These are phyloP conservation scores for Botrytis porri DNA, from an alignment of 2,329 filamentous ascomycete genomes.

Conservation along the genomic window DNA sequence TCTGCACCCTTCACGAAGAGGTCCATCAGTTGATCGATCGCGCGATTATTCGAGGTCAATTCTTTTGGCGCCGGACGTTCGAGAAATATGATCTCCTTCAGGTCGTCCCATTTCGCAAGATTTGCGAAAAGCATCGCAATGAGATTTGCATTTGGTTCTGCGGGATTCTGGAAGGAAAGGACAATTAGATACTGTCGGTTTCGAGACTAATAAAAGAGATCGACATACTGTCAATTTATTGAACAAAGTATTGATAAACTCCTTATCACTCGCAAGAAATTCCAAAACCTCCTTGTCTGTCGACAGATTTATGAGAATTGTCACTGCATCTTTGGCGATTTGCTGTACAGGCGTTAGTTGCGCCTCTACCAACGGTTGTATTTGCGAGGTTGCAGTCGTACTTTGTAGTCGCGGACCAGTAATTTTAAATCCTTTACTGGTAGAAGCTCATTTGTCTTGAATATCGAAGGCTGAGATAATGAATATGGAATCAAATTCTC, in stretches of 20 bases:
- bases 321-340: slow-evolving; percentile 90
- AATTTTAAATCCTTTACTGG: slow-evolving; percentile 87
- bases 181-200: neutral
- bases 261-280: slow-evolving; percentile 71
- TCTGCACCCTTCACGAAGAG: slow-evolving; percentile 92
- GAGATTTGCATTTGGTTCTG: slow-evolving; percentile 79
- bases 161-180: slow-evolving; percentile 51
- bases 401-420: slow-evolving; percentile 76
- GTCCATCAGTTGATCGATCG: slow-evolving; percentile 89
- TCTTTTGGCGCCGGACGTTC: slow-evolving; percentile 66
- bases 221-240: slow-evolving; percentile 70
- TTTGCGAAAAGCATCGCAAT: slow-evolving; percentile 93
- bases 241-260: slow-evolving; percentile 73
- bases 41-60: slow-evolving; percentile 68
- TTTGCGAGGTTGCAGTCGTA: slow-evolving; percentile 44
- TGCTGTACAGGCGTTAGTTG: slow-evolving; percentile 49
- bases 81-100: slow-evolving; percentile 66
- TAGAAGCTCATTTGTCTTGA: slow-evolving; percentile 75
- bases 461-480: slow-evolving; percentile 68
- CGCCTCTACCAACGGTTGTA: neutral
- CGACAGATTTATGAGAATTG: slow-evolving; percentile 83
- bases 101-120: slow-evolving; percentile 72
- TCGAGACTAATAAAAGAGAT: slow-evolving; percentile 37
- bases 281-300: slow-evolving; percentile 74
- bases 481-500: slow-evolving; percentile 87